Conservation (phyloP, 208 protist genomes). For the Crithidia fasciculata region DNA sequence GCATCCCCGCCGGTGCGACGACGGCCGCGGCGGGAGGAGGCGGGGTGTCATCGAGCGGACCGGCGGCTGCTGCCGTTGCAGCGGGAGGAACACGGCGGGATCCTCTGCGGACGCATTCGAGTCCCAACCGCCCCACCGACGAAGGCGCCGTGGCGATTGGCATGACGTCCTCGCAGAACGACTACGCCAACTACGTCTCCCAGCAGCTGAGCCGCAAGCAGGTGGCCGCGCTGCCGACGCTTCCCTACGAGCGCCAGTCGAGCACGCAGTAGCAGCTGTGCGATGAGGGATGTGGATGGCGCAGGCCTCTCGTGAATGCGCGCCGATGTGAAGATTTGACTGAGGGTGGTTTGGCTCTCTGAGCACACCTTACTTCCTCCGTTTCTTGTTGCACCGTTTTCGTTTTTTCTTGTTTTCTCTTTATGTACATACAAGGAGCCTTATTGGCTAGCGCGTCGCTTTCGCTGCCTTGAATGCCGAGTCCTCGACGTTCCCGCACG, state of each 20-base stretch:
- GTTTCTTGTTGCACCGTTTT: background rate
- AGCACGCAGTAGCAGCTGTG: background rate
- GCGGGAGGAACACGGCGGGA: background rate
- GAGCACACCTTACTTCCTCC: background rate
- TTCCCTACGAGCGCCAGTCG: constrained; percentile 55
- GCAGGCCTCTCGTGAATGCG: background rate
- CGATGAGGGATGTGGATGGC: background rate
- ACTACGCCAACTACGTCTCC: constrained; percentile 65
- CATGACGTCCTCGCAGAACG: constrained; percentile 62
- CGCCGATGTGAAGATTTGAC: background rate
- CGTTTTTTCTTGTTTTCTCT: background rate
- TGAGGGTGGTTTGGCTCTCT: background rate
- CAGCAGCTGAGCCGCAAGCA: constrained; percentile 49
- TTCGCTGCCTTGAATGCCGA: no score
- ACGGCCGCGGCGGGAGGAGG: background rate
- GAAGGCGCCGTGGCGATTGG: constrained; percentile 32
- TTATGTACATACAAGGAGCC: no score
- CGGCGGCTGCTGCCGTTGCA: background rate
- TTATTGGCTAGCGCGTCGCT: no score
- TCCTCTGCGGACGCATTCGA: background rate
- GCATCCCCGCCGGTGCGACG: background rate
- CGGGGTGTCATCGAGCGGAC: background rate
- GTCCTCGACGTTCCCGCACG: no score
- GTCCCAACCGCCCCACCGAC: background rate
- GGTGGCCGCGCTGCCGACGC: constrained; percentile 50